These are phyloP conservation scores for Chaetomium fimeti DNA, from an alignment of 495 filamentous ascomycete genomes.

Conservation along the genomic window DNA sequence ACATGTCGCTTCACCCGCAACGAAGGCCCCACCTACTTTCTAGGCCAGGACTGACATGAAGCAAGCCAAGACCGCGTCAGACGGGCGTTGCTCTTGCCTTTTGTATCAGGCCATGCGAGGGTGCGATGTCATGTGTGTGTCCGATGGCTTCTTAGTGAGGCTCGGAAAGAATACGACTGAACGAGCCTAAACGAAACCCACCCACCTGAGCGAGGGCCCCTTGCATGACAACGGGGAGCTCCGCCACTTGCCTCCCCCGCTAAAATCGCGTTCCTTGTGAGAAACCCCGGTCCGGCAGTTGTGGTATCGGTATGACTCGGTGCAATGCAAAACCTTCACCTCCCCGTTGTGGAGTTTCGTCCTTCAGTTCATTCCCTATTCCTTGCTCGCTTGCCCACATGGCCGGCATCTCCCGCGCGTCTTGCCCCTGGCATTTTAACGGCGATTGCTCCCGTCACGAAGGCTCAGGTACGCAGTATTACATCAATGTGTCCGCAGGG, in stretches of 20 bases:
- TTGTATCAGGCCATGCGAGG: neutral
- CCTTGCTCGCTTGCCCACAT: neutral
- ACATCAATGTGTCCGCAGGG: neutral
- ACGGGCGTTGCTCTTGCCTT: neutral
- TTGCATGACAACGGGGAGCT: neutral
- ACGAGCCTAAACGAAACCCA: constrained; percentile 1
- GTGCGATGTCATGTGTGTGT: too few species aligned
- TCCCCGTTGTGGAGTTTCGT: neutral
- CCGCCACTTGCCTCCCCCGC: neutral
- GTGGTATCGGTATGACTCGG: neutral
- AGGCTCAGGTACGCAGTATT: neutral
- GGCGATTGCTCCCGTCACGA: neutral
- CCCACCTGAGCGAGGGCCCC: neutral
- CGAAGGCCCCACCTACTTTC: too few species aligned
- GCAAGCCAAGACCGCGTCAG: neutral
- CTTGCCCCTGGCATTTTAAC: neutral
- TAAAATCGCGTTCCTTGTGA: neutral
- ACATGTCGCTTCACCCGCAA: too few species aligned
- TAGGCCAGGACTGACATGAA: neutral
- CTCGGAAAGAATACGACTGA: constrained; percentile 3
- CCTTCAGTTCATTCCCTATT: neutral
- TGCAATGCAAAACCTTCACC: neutral
- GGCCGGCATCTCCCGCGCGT: neutral
- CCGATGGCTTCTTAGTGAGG: neutral
- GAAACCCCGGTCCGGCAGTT: too few species aligned